Evolutionary conservation across 2,329 filamentous ascomycete species (phyloP), one percentile per base, ranked within the genome.

Genomic region (Torrubiella hemipterigena): DNA sequence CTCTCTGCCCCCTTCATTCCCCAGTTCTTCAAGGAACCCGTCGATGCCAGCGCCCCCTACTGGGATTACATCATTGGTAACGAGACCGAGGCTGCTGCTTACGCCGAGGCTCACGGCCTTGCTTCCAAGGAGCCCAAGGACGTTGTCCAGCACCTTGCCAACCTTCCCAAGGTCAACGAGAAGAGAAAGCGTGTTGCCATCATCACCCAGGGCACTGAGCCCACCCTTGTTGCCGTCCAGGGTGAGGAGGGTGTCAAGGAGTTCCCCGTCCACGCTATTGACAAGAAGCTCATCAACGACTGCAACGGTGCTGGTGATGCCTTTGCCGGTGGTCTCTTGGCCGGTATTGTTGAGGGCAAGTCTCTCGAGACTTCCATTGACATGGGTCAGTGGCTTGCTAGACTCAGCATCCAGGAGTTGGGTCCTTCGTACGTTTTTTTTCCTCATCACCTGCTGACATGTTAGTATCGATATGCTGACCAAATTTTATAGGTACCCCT

Each of bases 61-160:
- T 93, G 86, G 69, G 87, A 96, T 65, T 93, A 89, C 61, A 69
- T 96, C 39, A 82, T 98, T 56, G 89, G 87, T 52, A 98, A 98
- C 65, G 91, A 98, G 76, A 82, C 83, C 43, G 91, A 98, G 66
- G 89, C 87, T 29, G 73, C 77, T 45, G 69, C 86, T 35, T 98
- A 89, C 61, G 83, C 87, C 42, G 78, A 86, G 56, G 77, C 77
- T 36, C 86, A 94, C 60, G 67, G 67, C 44, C 70, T 91, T 47
- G 67, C 68, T 44, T 80, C 73, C 45, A 81, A 77, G 47, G 80
- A 89, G 56, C 74, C 94, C 51, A 73, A 78, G 52, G 79, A 82
- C 58, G 89, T 96, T 50, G 86, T 83, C 45, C 80, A 82, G 66
- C 66, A 77, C 55, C 73, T 98, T 43, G 87, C 87, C 52, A 77